Evolutionary conservation across 2,329 filamentous ascomycete genomes (phyloP), one percentile per base, ranked within the genome.

Genomic region (Stenocarpella maydis): DNA sequence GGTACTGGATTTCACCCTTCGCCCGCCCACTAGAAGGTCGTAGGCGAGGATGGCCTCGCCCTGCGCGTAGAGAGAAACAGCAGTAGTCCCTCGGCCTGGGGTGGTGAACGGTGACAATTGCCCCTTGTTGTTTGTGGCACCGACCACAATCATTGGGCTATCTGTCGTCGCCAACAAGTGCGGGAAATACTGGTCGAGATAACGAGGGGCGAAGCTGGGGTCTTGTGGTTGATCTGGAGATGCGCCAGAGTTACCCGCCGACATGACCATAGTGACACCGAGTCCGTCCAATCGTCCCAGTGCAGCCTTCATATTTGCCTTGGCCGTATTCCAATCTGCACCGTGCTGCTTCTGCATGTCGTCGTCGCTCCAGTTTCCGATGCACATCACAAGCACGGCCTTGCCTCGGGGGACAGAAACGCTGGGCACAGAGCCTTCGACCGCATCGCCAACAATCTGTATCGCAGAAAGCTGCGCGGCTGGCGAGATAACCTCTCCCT

Each of bases 1-100:
- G 28, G 43, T 63, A 6, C 58, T 43, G 37, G 26, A 37, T 7
- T n/a, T 49, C 3, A 19, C 1, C 12, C 21, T 12, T 3, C 19
- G 58, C 14, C 6, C 31, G 58, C 26, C 6, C 45, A 12, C 8
- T 8, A 37, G 6, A 10, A 63, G 17, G 41, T 63, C 58, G 14
- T 47, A 47, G 41, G 41, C 37, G 4, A 6, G 17, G 58, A 63
- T 28, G 14, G 17, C 28, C 43, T 37, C 41, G 28, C 58, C 58
- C 15, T 63, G 58, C 14, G 58, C 58, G 28, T 63, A 63, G 14
- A 63, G 26, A 21, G 58, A 49, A 19, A 63, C 28, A 37, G 28
- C 19, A 1, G 28, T 49, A 4, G 24, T n/a, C 10, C 41, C 58
- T 37, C 58, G 58, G n/a, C 58, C 58, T 1, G 58, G 58, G 7